Evolutionary conservation across 768 basidiomycete species (phyloP).

Genomic region (Suillus decipiens): DNA sequence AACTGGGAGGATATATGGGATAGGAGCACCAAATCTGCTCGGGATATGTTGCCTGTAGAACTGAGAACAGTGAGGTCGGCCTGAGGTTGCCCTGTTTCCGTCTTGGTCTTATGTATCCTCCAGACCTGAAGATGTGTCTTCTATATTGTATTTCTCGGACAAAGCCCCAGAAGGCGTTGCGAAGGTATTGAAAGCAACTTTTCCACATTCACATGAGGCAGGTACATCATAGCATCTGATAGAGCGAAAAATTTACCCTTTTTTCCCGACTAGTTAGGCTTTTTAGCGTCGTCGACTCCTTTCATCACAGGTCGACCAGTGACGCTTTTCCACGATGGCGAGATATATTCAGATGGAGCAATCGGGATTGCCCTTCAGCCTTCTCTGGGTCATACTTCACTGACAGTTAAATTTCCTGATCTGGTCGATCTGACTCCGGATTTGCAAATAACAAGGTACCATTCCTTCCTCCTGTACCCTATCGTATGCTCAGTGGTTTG

Average conservation of each 20-base stretch:
- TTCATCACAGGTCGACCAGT: conserved; percentile 77
- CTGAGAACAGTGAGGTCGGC: conserved; percentile 40
- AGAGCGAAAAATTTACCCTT: neutral
- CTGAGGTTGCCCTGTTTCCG: neutral
- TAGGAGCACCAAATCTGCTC: conserved; percentile 18
- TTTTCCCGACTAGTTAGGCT: conserved; percentile 50
- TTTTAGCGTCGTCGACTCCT: conserved; percentile 73
- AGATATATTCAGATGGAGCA: conserved; percentile 63
- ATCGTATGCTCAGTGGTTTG: neutral
- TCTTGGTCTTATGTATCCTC: neutral
- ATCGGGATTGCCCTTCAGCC: conserved; percentile 59
- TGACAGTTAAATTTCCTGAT: conserved; percentile 36
- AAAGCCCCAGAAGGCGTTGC: conserved; percentile 56
- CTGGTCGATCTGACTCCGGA: conserved; percentile 43
- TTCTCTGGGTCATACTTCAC: conserved; percentile 13
- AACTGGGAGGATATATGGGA: conserved; percentile 60
- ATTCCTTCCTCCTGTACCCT: conserved; percentile 1
- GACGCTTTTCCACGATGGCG: conserved; percentile 62
- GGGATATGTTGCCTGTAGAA: conserved; percentile 37
- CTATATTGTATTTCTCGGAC: conserved; percentile 59
- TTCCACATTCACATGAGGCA: conserved; percentile 53
- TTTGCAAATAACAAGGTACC: conserved; percentile 58
- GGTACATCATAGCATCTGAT: conserved; percentile 19
- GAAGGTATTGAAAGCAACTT: conserved; percentile 39
- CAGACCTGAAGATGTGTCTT: conserved; percentile 26